Conservation (phyloP, 306 rosid genomes). For the Dalbergia cultrata region DNA sequence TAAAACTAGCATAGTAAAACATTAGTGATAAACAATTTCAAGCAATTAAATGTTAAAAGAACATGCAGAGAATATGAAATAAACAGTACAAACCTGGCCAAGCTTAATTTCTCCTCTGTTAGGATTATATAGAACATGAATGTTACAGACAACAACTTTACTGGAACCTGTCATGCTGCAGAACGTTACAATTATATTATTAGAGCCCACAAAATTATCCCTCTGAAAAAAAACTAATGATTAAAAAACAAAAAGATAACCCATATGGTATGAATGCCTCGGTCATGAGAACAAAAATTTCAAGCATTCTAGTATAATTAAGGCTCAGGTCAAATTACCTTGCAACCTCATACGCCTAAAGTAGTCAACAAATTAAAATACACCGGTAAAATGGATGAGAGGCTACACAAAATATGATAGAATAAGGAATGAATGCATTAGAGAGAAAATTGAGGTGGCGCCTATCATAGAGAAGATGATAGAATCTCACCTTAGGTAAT, state of each 20-base stretch:
- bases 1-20: background rate
- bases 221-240: background rate
- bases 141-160: constrained; percentile 84
- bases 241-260: constrained; percentile 23
- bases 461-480: no score
- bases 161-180: constrained; percentile 68
- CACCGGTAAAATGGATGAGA: background rate
- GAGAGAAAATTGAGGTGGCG: no score
- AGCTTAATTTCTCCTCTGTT: constrained; percentile 94
- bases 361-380: constrained; percentile 17
- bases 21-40: background rate
- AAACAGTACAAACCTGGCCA: constrained; percentile 79
- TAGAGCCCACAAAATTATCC: constrained; percentile 35
- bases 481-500: no score
- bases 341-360: background rate
- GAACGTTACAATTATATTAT: constrained; percentile 44
- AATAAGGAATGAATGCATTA: no score
- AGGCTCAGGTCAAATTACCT: constrained; percentile 2
- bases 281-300: constrained; percentile 23
- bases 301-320: constrained; percentile 35
- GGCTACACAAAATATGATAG: no score
- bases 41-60: constrained; percentile 1
- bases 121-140: constrained; percentile 93
- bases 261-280: constrained; percentile 19
- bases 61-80: constrained; percentile 24